Base-by-base conservation (phyloP, 2,329 filamentous ascomycete species). In the Alternaria sp. region DNA sequence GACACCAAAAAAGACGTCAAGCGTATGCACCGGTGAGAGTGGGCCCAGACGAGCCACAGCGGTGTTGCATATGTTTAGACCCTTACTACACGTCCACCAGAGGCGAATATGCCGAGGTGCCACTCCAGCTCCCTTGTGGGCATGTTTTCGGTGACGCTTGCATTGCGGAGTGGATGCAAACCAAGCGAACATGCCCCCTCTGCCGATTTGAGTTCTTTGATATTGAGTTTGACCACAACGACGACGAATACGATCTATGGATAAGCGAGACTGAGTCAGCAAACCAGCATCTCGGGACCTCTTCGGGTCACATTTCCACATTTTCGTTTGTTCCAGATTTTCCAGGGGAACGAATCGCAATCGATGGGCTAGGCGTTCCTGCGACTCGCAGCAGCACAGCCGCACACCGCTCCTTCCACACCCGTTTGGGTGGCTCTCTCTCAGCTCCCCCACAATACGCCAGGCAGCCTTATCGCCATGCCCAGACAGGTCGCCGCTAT, bases 121-220 rank as follows among this genome's bases (percentile, higher is more conserved):
- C 64, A 25, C 32, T 65, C 17, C 57, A 66, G 36, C 66, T 68
- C 17, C 30, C 43, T 13, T 70, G 62, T 56, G 56, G 66, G 10
- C 69, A 71, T 61, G 47, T 66, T 44, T 69, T 69, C 58, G 69
- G 68, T n/a, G 43, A 30, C 19, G 56, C 44, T 15, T 70, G 65
- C 53, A 65, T 70, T 19, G 15, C 47, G 13, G 64, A 30, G 17
- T 73, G 66, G 70, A 58, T 44, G 8, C 23, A 21, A 9, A 44
- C 26, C 10, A 63, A 56, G 23, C 59, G 57, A 25, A 67, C 70
- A 26, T 72, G 67, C 44, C 67, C 66, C 9, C 54, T 68, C 17
- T 72, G 68, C 46, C 64, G 67, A 32, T 25, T 43, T 21, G 32
- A 30, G 30, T 56, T 57, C 36, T 58, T 56, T 26, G 43, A 51